Conservation (phyloP, 2,329 filamentous ascomycete genomes). For the Phoma sp. region DNA sequence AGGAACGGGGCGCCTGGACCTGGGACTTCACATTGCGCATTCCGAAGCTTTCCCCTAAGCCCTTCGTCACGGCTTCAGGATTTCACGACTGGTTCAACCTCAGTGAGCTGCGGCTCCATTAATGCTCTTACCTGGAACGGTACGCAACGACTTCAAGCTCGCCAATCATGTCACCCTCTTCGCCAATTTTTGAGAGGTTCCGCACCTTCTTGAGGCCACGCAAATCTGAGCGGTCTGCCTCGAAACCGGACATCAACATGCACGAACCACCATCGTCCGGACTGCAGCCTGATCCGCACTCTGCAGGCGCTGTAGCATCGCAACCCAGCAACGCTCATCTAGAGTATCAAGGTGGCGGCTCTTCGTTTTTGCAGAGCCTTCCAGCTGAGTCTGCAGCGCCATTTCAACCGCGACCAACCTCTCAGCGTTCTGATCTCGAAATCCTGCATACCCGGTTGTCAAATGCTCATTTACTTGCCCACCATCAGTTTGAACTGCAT, state of each 20-base stretch:
- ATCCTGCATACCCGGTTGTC: slow-evolving; percentile 13
- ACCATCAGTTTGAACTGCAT: slow-evolving; percentile 15
- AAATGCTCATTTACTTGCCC: slow-evolving; percentile 14
- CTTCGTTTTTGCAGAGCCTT: background rate
- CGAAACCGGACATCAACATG: background rate
- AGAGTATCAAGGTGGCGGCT: background rate
- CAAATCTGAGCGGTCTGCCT: background rate
- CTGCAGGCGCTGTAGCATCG: background rate
- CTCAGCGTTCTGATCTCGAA: slow-evolving; percentile 9
- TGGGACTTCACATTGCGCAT: background rate
- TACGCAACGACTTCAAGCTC: background rate
- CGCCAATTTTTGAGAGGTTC: slow-evolving; percentile 6
- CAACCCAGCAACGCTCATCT: background rate
- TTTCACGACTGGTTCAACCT: background rate
- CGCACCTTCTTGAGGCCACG: slow-evolving; percentile 8
- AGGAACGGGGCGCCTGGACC: background rate
- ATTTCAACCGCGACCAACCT: background rate
- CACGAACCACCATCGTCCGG: background rate
- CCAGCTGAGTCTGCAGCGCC: background rate
- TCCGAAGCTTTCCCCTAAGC: background rate
- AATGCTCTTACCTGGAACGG: background rate
- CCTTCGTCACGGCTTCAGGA: background rate
- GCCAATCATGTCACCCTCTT: slow-evolving; percentile 6
- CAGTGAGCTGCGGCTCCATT: background rate
- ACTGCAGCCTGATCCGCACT: background rate